Evolutionary conservation across 2,329 filamentous ascomycete species (phyloP).

Genomic region (Gremmenia infestans): DNA sequence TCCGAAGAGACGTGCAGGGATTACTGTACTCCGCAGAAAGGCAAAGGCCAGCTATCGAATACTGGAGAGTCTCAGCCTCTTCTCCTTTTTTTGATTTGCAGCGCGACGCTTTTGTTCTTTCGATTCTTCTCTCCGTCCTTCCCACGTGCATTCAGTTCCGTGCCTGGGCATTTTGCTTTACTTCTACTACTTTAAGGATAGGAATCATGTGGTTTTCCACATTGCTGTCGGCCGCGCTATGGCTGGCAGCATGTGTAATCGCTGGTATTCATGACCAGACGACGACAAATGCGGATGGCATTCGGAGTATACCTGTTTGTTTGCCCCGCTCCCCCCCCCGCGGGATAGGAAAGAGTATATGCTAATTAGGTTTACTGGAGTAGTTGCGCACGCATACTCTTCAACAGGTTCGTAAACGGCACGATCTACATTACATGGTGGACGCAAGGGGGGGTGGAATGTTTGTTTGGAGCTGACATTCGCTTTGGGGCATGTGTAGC

Average conservation of each 20-base stretch:
- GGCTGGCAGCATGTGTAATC: constrained; percentile 33
- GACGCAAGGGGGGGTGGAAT: neutral
- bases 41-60: constrained; percentile 13
- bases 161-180: neutral
- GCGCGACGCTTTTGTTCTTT: constrained; percentile 3
- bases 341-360: neutral
- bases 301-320: constrained; percentile 62
- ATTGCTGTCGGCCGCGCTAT: constrained; percentile 22
- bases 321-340: neutral
- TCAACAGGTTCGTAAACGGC: constrained; percentile 57
- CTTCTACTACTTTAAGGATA: neutral
- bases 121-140: neutral
- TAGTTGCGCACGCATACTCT: constrained; percentile 86
- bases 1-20: neutral
- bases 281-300: constrained; percentile 38
- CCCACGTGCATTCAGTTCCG: neutral
- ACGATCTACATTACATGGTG: neutral
- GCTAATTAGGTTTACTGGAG: constrained; percentile 19
- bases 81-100: neutral
- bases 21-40: neutral
- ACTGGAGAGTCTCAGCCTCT: neutral
- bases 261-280: constrained; percentile 31
- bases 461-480: neutral
- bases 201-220: constrained; percentile 26
- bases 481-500: constrained; percentile 47